Base-by-base conservation (phyloP, 176 grass and related monocot genomes). In the Neostapfia colusana region DNA sequence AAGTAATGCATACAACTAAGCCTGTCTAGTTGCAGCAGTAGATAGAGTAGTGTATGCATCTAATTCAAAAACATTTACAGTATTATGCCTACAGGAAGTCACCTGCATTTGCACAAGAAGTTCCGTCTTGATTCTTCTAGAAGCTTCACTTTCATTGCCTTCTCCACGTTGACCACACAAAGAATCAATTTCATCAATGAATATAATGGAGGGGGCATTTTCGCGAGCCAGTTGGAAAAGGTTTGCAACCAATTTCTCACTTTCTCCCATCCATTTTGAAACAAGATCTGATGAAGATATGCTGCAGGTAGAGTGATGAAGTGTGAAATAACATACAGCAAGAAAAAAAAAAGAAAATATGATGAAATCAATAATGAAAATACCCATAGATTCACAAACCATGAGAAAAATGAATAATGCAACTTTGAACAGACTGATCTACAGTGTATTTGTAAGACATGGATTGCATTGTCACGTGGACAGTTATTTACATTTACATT, bases 251-350 rank as follows among this genome's bases (percentile, higher is more conserved):
- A 98, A 42, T 73, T 98, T 98, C 77, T 98, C 95, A 65, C 95
- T 98, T 85, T 98, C 95, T 74, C 95, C 95, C 95, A 98, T 98
- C 95, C 95, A 98, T 67, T 98, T 98, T 56, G 95, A 98, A 78
- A 98, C 95, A 79, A 98, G 89, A 63, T 98, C 95, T 36, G 95
- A 98, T 6, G 95, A 98, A 92, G 95, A 98, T 88, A 98, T 98
- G 63, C 95, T 98, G 91, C 88, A 84, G 2, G 62, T 67, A 65
- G 59, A 86, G 8, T 25, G 77, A 70, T 9, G 18, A 61, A 59
- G 64, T 49, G 41, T 70, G 3, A 82, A 41, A 67, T 78, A 70
- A 41, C n/a, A 41, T 40, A 20, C 77, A 65, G 40, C 18, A 11
- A 4, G 8, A 60, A 37, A 5, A 60, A 49, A 64, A 35, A 40